phyloP scores from a whole-genome alignment of 2,329 filamentous ascomycete species.

The Stylonectria norvegica region DNA sequence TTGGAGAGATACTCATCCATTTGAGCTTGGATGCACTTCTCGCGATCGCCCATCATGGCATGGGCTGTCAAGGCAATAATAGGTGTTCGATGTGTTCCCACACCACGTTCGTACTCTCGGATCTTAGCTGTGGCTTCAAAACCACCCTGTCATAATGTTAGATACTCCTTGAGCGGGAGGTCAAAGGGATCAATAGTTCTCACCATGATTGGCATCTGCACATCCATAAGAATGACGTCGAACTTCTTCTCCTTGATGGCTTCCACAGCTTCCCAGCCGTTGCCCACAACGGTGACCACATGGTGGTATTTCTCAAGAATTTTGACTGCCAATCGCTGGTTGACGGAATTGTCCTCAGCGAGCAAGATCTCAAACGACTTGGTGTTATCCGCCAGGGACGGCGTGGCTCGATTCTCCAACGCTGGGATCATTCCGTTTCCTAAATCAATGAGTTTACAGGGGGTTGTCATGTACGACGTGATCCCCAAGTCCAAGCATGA shows the following conservation, averaged over 20 bases:
- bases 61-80: slow-evolving; percentile 97
- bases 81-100: slow-evolving; percentile 77
- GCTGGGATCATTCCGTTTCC: slow-evolving; percentile 96
- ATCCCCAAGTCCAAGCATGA: slow-evolving; percentile 92
- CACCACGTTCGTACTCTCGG: slow-evolving; percentile 83
- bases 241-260: slow-evolving; percentile 90
- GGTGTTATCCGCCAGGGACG: slow-evolving; percentile 87
- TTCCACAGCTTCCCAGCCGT: slow-evolving; percentile 89
- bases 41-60: slow-evolving; percentile 96
- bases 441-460: slow-evolving; percentile 88
- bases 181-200: slow-evolving; percentile 29
- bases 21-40: slow-evolving; percentile 97
- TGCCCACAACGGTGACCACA: slow-evolving; percentile 87
- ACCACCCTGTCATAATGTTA: slow-evolving; percentile 64
- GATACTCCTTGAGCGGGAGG: slow-evolving; percentile 8
- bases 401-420: slow-evolving; percentile 86
- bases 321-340: slow-evolving; percentile 92
- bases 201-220: slow-evolving; percentile 99
- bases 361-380: slow-evolving; percentile 93
- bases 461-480: slow-evolving; percentile 98
- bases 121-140: slow-evolving; percentile 98
- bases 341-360: slow-evolving; percentile 96
- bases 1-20: slow-evolving; percentile 99
- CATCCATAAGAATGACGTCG: slow-evolving; percentile 97
- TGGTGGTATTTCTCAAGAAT: slow-evolving; percentile 97